Evolutionary conservation across 768 basidiomycete species (phyloP).

Genomic region (Sutorius australiensis): DNA sequence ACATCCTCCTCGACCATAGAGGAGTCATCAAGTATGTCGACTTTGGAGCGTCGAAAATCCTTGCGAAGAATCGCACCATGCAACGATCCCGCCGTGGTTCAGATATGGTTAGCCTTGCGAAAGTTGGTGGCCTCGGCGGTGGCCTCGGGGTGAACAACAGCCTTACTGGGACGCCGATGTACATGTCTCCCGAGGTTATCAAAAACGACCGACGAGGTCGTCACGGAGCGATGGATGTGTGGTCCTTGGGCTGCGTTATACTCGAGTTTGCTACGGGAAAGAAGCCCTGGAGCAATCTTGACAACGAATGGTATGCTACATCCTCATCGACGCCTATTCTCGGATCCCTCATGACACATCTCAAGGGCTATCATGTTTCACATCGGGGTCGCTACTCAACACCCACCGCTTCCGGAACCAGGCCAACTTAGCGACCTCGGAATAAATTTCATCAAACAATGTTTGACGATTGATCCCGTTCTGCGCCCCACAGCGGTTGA

Average conservation of each 20-base stretch:
- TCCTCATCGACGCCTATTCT: neutral
- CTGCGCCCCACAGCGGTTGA: constrained; percentile 80
- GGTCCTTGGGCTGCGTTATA: constrained; percentile 97
- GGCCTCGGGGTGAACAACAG: constrained; percentile 69
- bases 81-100: constrained; percentile 60
- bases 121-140: constrained; percentile 32
- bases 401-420: constrained; percentile 91
- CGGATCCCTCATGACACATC: constrained; percentile 2
- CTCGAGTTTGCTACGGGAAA: constrained; percentile 94
- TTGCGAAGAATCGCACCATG: constrained; percentile 86
- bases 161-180: constrained; percentile 97
- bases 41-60: constrained; percentile 95
- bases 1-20: constrained; percentile 85
- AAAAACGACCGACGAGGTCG: constrained; percentile 86
- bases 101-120: constrained; percentile 36
- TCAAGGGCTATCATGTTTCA: constrained; percentile 99
- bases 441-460: constrained; percentile 90
- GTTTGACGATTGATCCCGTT: constrained; percentile 83
- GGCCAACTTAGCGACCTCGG: constrained; percentile 85
- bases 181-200: constrained; percentile 99
- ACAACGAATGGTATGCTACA: constrained; percentile 88
- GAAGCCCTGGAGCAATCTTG: constrained; percentile 98
- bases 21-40: constrained; percentile 97
- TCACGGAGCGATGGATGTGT: constrained; percentile 96
- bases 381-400: constrained; percentile 94